Evolutionary conservation across 2,329 filamentous ascomycete species (phyloP).

Genomic region (Dothistroma septosporum): DNA sequence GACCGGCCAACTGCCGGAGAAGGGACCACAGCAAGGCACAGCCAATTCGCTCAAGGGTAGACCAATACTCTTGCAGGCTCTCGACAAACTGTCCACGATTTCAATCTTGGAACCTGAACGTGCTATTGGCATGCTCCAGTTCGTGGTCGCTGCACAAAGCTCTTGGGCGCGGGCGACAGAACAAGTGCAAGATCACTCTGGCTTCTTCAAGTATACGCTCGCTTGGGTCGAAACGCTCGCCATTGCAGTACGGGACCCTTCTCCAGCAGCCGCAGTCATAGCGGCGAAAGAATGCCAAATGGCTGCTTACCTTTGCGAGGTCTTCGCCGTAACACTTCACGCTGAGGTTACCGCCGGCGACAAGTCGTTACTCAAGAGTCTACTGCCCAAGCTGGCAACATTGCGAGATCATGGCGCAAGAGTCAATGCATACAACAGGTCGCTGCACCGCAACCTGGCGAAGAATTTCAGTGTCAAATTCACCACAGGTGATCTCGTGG

Average conservation of each 20-base stretch:
- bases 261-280: slow-evolving; percentile 27
- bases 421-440: slow-evolving; percentile 80
- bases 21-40: slow-evolving; percentile 52
- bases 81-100: slow-evolving; percentile 64
- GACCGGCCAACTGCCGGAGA: slow-evolving; percentile 80
- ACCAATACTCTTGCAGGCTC: slow-evolving; percentile 69
- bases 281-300: slow-evolving; percentile 48
- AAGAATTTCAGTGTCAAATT: slow-evolving; percentile 81
- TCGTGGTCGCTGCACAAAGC: slow-evolving; percentile 83
- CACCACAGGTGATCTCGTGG: slow-evolving; percentile 64
- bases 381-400: slow-evolving; percentile 74
- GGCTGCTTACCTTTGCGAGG: slow-evolving; percentile 78
- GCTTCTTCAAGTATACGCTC: slow-evolving; percentile 68
- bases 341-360: slow-evolving; percentile 74
- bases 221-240: slow-evolving; percentile 62
- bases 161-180: slow-evolving; percentile 94
- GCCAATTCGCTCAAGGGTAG: slow-evolving; percentile 49
- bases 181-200: slow-evolving; percentile 67
- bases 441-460: slow-evolving; percentile 78
- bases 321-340: slow-evolving; percentile 87
- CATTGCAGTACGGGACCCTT: slow-evolving; percentile 41
- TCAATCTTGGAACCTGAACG: slow-evolving; percentile 60
- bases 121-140: slow-evolving; percentile 73
- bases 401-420: slow-evolving; percentile 72
- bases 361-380: slow-evolving; percentile 61